Base-by-base conservation (phyloP, 164 flowering plant genomes). In the Magnolia officinalis region DNA sequence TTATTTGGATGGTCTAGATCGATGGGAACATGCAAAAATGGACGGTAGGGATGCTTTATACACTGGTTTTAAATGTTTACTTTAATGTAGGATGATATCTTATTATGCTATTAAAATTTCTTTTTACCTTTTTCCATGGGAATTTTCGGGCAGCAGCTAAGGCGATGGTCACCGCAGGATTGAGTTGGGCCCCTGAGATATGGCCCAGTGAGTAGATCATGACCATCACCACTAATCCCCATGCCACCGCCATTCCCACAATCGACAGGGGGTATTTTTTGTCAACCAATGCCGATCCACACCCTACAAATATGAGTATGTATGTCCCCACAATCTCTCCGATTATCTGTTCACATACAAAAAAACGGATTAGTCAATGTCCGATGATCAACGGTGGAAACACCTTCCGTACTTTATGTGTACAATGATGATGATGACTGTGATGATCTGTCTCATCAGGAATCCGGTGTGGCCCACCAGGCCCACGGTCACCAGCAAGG, bases 161-260 rank as follows among this genome's bases (percentile, higher is more conserved):
- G 79, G 88, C 88, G 29, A 88, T 75, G 70, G 89, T 85, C 74
- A 87, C 82, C 4, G 90, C 84, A 63, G 92, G 90, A 59, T 89
- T 86, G 69, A 87, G 81, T 76, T 87, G 90, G 58, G 86, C 90
- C 59, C 90, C 90, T 26, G 89, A 88, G 70, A 88, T 49, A 74
- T 88, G 89, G 9, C 89, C 89, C 26, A 88, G 29, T 10, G 87
- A 72, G 73, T 87, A 88, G 11, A 82, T 69, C 21, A 69, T 20
- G 3, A 79, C 85, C 85, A 78, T 81, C 72, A 81, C 63, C 7
- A 61, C 82, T 18, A 81, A n/a, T 1, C 88, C 86, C 82, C 86
- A 84, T 0, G 74, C 85, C 24, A 84, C 4, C 70, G 85, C 85
- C 63, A 83, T 74, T 0, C 87, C 88, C 2, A 83, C 50, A 7